Percentiles rank a stretch among this genome's conserved stretches.
These are phyloP conservation scores for Dothistroma septosporum DNA, from an alignment of 2,329 filamentous ascomycete genomes.

Conservation along the genomic window DNA sequence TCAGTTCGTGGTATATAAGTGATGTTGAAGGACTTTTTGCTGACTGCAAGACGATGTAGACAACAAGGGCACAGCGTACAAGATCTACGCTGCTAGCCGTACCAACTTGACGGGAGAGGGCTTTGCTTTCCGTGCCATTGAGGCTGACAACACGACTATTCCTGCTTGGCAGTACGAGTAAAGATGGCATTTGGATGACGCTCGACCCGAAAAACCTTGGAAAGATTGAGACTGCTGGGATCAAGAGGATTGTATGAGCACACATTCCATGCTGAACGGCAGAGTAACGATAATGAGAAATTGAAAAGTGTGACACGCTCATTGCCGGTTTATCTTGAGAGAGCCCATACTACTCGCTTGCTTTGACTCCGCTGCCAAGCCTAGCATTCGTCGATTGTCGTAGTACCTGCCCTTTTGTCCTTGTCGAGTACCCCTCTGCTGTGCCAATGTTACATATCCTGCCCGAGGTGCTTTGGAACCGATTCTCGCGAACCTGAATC, in stretches of 20 bases:
- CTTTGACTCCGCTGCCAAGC: no score
- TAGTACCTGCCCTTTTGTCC: no score
- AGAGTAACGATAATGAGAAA: neutral
- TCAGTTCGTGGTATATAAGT: neutral
- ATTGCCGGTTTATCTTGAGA: no score
- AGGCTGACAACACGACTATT: neutral
- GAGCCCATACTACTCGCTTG: no score
- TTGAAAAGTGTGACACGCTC: no score
- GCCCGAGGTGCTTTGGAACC: no score
- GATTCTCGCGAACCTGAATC: constrained; percentile 38
- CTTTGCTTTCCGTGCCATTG: constrained; percentile 2
- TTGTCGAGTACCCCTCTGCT: no score
- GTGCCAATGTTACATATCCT: no score
- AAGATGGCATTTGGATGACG: neutral
- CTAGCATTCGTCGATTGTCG: no score
- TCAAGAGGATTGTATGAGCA: neutral
- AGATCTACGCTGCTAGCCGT: constrained; percentile 11
- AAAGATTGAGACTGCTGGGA: neutral
- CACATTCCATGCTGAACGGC: neutral
- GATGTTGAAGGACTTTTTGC: neutral
- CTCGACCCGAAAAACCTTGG: neutral
- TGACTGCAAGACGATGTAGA: neutral
- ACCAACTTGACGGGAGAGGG: constrained; percentile 6
- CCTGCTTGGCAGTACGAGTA: constrained; percentile 10
- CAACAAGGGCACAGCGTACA: constrained; percentile 1